Evolutionary conservation across 257 asterid species (phyloP), one percentile per base, ranked within the genome.

Genomic region (Solanum clarkiae): DNA sequence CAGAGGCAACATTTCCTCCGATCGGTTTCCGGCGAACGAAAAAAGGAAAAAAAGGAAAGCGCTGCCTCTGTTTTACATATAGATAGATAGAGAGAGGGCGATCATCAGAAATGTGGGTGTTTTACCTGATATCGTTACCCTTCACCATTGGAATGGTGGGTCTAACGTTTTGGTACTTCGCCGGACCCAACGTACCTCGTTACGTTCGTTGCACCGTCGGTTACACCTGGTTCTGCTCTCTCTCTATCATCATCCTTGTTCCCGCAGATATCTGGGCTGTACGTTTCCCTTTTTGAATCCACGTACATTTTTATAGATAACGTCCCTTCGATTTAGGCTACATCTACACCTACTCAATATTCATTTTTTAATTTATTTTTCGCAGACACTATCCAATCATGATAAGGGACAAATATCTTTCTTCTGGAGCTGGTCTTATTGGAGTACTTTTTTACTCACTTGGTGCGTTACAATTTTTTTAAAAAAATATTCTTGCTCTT

Each of bases 241-340:
- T 94, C 88, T 92, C 93, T 86, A 90, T 93, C 84, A 91, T 94
- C 88, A 89, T 89, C 86, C 95, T 93, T 65, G 98, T 94, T 77
- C 98, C 98, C 20, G 95, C 94, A 24, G 98, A 94, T 85, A 93
- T 94, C 86, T 94, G 98, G 98, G 87, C 93, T 68, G 98, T 94
- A 94, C 86, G 92, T 86, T 60, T n/a, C 32, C 68, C 68, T n/a
- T 60, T 60, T 60, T 60, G 32, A 10, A n/a, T 29, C 32, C 68
- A 60, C 15, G 22, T 60, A 60, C 68, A 60, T 60, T 10, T n/a
- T 10, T n/a, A 60, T 60, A 60, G 32, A n/a, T 44, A 13, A n/a
- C 22, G 66, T 59, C n/a, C 29, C 32, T 60, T 60, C 4, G 68
- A 22, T 60, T 11, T 72, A 51, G 80, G 57, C 20, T 44, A 45